These are phyloP conservation scores for Chiua virens DNA, from an alignment of 768 basidiomycete genomes.

Conservation along the genomic window DNA sequence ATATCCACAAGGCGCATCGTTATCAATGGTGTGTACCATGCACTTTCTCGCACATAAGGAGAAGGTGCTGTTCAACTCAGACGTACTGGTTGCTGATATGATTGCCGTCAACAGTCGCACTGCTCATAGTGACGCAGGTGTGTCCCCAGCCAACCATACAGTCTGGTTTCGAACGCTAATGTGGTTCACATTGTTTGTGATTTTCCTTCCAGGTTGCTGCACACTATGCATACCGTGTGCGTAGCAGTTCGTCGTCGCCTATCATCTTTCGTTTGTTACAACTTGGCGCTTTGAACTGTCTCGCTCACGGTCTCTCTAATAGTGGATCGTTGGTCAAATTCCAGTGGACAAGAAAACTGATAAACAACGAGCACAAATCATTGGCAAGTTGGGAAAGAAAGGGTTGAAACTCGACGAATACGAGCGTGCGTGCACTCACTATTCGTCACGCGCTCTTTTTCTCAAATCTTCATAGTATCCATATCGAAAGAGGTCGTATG, in stretches of 20 bases:
- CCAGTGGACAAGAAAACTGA: slow-evolving; percentile 59
- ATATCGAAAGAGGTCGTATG: slow-evolving; percentile 94
- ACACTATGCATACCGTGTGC: slow-evolving; percentile 72
- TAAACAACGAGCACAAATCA: slow-evolving; percentile 66
- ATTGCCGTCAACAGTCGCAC: slow-evolving; percentile 40
- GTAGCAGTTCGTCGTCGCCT: slow-evolving; percentile 22
- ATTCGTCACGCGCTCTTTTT: neutral
- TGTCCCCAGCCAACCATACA: slow-evolving; percentile 16
- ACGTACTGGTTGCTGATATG: slow-evolving; percentile 8
- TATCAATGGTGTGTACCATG: slow-evolving; percentile 39
- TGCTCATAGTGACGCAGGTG: slow-evolving; percentile 54
- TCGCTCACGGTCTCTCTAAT: neutral
- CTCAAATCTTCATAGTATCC: slow-evolving; percentile 46
- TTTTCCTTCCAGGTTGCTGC: slow-evolving; percentile 60
- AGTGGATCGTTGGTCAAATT: slow-evolving; percentile 67
- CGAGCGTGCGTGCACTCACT: slow-evolving; percentile 58
- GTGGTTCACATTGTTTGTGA: neutral
- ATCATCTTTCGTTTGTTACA: neutral
- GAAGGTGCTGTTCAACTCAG: neutral
- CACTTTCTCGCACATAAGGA: neutral
- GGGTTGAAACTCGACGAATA: slow-evolving; percentile 85
- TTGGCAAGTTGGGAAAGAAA: slow-evolving; percentile 69
- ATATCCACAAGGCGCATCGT: slow-evolving; percentile 42
- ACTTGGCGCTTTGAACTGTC: neutral
- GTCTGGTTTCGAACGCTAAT: neutral